These are phyloP conservation scores for Kazachstania psychrophila DNA, from an alignment of 805 yeast species.

Conservation along the genomic window DNA sequence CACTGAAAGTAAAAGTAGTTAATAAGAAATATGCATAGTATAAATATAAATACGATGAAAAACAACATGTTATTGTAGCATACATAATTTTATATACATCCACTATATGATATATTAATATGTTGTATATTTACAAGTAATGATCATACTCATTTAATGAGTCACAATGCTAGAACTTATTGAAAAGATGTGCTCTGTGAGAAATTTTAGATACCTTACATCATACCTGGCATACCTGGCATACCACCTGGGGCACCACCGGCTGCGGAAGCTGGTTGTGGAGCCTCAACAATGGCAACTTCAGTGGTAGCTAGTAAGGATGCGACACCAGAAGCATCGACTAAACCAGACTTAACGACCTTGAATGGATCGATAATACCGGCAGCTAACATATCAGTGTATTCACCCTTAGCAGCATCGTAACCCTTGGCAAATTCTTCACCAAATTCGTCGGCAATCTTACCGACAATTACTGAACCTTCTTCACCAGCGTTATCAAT, in stretches of 20 bases:
- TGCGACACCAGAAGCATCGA: conserved; percentile 96
- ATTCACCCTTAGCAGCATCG: conserved; percentile 87
- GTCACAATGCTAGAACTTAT: no score
- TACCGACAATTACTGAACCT: conserved; percentile 93
- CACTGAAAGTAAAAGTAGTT: no score
- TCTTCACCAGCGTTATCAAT: conserved; percentile 96
- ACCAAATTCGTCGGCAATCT: conserved; percentile 47
- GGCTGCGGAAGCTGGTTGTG: conserved; percentile 63
- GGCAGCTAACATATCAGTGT: conserved; percentile 89
- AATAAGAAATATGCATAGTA: no score
- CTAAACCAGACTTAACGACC: conserved; percentile 91
- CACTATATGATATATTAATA: no score
- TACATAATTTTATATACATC: no score
- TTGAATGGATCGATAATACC: conserved; percentile 99
- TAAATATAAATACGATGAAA: no score
- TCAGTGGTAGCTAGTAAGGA: conserved; percentile 95
- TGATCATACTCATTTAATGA: no score
- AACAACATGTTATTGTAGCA: no score
- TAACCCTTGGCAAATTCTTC: conserved; percentile 81
- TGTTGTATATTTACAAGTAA: no score
- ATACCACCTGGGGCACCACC: conserved; percentile 41
- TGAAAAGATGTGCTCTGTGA: no score
- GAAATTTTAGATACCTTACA: conserved; percentile 9
- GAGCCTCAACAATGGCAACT: conserved; percentile 95
- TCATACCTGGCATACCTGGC: conserved; percentile 42